Percentiles rank a stretch among this genome's conserved stretches.
Evolutionary conservation across 2,329 filamentous ascomycete species (phyloP).

Genomic region (Lachnellula cervina): DNA sequence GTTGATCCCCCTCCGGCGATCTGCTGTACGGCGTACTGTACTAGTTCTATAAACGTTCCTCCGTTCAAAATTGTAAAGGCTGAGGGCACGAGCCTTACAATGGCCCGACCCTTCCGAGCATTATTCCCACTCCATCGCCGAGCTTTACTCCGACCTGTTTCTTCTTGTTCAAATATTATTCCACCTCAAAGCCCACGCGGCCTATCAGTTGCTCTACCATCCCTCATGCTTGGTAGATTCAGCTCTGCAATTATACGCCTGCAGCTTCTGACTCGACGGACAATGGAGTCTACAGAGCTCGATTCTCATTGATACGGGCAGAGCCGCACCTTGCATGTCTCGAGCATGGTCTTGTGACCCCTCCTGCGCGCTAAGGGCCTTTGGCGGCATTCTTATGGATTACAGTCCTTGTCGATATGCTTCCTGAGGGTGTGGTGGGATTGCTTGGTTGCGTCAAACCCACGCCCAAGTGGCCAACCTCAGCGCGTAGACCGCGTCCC

Average conservation of each 20-base stretch:
- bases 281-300: background rate
- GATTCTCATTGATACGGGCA: conserved; percentile 13
- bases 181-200: background rate
- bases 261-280: background rate
- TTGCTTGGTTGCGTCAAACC: background rate
- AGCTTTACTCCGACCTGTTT: background rate
- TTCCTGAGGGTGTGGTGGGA: conserved; percentile 2
- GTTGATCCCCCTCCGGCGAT: background rate
- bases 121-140: background rate
- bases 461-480: background rate
- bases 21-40: too few species aligned
- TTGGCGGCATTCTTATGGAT: background rate
- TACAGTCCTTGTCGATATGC: background rate
- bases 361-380: background rate
- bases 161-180: background rate
- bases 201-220: background rate
- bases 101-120: background rate
- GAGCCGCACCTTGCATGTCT: conserved; percentile 15
- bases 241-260: background rate
- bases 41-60: too few species aligned
- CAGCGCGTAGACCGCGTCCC: background rate
- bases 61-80: background rate
- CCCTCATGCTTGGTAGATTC: background rate
- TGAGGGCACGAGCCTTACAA: background rate
- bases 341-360: background rate